phyloP scores from a whole-genome alignment of 148 eudicot genomes.

The Mesembryanthemum crystallinum region DNA sequence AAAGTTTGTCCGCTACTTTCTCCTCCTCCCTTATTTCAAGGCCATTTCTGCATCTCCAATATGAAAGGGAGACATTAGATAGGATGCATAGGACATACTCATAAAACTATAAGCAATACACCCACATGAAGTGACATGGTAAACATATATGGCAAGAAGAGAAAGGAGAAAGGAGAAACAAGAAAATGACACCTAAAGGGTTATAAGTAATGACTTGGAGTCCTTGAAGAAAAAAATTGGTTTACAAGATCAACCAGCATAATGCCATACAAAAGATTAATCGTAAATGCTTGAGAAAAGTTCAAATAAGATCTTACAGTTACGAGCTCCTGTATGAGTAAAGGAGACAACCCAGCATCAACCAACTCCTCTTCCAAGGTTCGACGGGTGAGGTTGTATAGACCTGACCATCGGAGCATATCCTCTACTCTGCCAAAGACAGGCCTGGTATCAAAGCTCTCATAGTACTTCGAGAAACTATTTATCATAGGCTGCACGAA shows the following conservation, averaged over 20 bases:
- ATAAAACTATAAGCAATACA: background rate
- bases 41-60: background rate
- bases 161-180: background rate
- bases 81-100: background rate
- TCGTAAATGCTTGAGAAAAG: background rate
- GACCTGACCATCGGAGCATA: conserved; percentile 90
- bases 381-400: conserved; percentile 61
- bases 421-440: conserved; percentile 73
- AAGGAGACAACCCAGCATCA: conserved; percentile 66
- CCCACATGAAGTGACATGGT: background rate
- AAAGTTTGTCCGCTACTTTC: background rate
- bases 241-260: background rate
- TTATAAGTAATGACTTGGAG: background rate
- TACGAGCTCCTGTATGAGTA: conserved; percentile 77
- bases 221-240: background rate
- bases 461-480: conserved; percentile 68
- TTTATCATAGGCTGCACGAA: conserved; percentile 47
- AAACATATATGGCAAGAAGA: background rate
- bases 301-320: conserved; percentile 47
- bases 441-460: conserved; percentile 57
- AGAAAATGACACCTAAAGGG: background rate
- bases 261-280: background rate
- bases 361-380: conserved; percentile 66
- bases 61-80: background rate
- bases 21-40: background rate